Conservation (phyloP, 2,329 filamentous ascomycete species). For the Sclerotinia spermophila region DNA sequence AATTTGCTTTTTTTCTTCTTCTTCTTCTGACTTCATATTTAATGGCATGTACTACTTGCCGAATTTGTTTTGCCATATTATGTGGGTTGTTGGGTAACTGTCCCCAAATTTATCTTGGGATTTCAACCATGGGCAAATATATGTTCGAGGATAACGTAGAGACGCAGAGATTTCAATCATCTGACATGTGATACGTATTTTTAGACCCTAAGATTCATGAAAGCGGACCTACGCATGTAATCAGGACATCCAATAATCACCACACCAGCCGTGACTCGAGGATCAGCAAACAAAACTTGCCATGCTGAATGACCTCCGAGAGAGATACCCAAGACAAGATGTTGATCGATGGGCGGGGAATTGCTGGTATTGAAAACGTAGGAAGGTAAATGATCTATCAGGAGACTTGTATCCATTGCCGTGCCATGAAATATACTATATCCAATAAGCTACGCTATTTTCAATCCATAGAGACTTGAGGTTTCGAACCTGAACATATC, state of each 20-base stretch:
- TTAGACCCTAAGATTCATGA: too few relatives aligned
- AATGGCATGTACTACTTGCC: background rate
- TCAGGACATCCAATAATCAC: slow-evolving; percentile 88
- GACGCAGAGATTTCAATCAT: background rate
- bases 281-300: slow-evolving; percentile 76
- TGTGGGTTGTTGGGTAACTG: background rate
- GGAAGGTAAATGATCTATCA: slow-evolving; percentile 75
- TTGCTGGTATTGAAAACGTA: slow-evolving; percentile 61
- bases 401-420: slow-evolving; percentile 66
- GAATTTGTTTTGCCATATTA: background rate
- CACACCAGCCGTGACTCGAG: slow-evolving; percentile 72
- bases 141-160: too few relatives aligned
- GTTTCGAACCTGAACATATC: slow-evolving; percentile 70
- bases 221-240: slow-evolving; percentile 57
- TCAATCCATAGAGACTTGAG: background rate
- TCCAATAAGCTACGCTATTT: slow-evolving; percentile 7
- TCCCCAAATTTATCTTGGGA: background rate
- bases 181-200: too few relatives aligned
- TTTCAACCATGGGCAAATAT: background rate
- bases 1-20: background rate
- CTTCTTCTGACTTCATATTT: background rate
- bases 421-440: slow-evolving; percentile 64
- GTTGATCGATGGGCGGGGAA: slow-evolving; percentile 49
- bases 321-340: slow-evolving; percentile 78
- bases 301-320: slow-evolving; percentile 86